A percentile compares a stretch with the other conserved stretches of the same genome.
Evolutionary conservation across 495 filamentous ascomycete species (phyloP).

Genomic region (Neurospora sp.): DNA sequence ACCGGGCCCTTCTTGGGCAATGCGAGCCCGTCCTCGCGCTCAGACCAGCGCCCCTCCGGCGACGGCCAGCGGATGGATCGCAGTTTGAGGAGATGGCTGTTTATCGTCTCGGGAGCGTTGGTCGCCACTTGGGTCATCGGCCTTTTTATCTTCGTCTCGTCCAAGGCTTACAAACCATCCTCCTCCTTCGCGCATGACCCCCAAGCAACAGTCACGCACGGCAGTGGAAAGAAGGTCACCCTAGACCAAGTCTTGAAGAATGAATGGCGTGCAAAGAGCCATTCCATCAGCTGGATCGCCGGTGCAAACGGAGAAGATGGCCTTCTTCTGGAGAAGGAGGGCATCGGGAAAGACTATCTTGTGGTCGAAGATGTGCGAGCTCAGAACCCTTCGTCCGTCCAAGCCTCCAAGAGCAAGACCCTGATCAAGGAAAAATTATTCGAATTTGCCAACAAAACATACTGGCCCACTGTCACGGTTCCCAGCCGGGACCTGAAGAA

Average conservation of each 20-base stretch:
- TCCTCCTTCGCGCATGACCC: slow-evolving; percentile 57
- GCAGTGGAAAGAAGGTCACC: slow-evolving; percentile 67
- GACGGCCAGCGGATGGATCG: slow-evolving; percentile 42
- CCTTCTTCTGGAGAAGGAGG: slow-evolving; percentile 59
- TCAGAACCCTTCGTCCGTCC: slow-evolving; percentile 25
- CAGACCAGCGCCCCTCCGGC: slow-evolving; percentile 6
- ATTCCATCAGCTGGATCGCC: slow-evolving; percentile 79
- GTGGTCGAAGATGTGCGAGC: slow-evolving; percentile 78
- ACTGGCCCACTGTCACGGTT: slow-evolving; percentile 50
- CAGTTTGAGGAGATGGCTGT: slow-evolving; percentile 54
- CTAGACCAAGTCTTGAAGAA: slow-evolving; percentile 70
- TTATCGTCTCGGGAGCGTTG: slow-evolving; percentile 55
- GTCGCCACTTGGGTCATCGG: slow-evolving; percentile 73
- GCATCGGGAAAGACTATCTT: slow-evolving; percentile 54
- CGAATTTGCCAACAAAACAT: slow-evolving; percentile 38
- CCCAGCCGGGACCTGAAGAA: slow-evolving; percentile 78
- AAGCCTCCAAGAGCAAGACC: slow-evolving; percentile 42
- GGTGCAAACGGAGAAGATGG: slow-evolving; percentile 82
- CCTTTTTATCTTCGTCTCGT: slow-evolving; percentile 59
- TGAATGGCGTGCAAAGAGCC: slow-evolving; percentile 55
- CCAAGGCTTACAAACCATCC: slow-evolving; percentile 53
- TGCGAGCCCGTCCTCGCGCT: background rate
- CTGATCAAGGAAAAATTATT: slow-evolving; percentile 66
- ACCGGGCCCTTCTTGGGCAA: slow-evolving; percentile 34
- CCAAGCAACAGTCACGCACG: slow-evolving; percentile 49